A percentile compares a stretch with the other conserved stretches of the same genome.
Conservation (phyloP, 2,329 filamentous ascomycete species). For the Xylariomycetidae sp. region DNA sequence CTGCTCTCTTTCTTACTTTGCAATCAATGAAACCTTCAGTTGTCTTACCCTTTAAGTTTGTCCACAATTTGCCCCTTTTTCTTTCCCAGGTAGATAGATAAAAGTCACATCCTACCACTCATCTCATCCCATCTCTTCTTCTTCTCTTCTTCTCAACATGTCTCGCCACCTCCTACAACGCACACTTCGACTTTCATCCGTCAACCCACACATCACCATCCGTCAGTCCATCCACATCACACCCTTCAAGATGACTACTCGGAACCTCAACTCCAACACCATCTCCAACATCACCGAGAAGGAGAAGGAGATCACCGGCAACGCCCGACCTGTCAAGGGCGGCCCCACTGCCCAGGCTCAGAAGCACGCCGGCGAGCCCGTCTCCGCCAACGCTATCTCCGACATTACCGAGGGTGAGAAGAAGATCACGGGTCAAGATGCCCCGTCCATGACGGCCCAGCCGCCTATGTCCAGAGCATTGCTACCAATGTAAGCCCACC, state of each 20-base stretch:
- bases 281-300: slow-evolving; percentile 35
- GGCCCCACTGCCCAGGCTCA: no score
- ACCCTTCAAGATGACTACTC: slow-evolving; percentile 8
- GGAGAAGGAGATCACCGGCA: slow-evolving; percentile 34
- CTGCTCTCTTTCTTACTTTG: no score
- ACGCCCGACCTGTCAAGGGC: no score
- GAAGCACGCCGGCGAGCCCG: slow-evolving; percentile 24
- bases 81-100: no score
- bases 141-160: no score
- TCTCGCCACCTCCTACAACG: slow-evolving; percentile 10
- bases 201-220: slow-evolving; percentile 1
- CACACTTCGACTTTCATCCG: slow-evolving; percentile 4
- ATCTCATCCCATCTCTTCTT: no score
- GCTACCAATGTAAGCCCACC: slow-evolving; percentile 7
- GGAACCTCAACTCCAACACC: slow-evolving; percentile 21
- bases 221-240: slow-evolving; percentile 7
- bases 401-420: slow-evolving; percentile 36
- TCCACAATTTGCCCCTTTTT: no score
- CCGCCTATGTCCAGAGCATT: slow-evolving; percentile 28
- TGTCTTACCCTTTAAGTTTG: no score
- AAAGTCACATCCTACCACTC: no score
- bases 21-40: no score
- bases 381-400: slow-evolving; percentile 29
- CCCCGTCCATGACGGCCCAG: slow-evolving; percentile 29
- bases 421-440: slow-evolving; percentile 27